A percentile compares a stretch with the other conserved stretches of the same genome.
phyloP scores from a whole-genome alignment of 352 stramenopile species.

The Pythium periplocum region DNA sequence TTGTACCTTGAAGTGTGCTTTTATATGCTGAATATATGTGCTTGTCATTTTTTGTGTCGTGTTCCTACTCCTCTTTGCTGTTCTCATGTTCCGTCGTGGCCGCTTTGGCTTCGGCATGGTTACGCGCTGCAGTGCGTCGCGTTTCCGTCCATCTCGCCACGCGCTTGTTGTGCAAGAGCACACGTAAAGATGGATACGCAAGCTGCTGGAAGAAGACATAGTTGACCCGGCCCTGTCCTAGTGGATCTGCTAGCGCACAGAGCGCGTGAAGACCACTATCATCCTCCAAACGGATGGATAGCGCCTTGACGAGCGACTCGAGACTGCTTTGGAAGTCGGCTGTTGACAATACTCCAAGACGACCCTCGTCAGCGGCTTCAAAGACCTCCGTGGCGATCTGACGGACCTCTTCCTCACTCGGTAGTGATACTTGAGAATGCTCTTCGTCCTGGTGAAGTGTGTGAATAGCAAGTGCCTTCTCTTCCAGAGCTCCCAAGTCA shows the following conservation, averaged over 20 bases:
- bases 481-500: conserved; percentile 19
- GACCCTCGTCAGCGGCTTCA: conserved; percentile 24
- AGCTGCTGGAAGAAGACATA: conserved; percentile 53
- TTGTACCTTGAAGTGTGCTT: neutral
- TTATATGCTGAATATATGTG: conserved; percentile 8
- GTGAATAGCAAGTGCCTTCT: conserved; percentile 16
- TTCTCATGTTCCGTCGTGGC: neutral
- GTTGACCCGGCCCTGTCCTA: conserved; percentile 50
- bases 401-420: conserved; percentile 19
- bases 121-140: neutral
- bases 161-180: conserved; percentile 26
- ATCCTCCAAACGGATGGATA: conserved; percentile 21
- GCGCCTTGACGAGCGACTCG: conserved; percentile 11
- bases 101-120: conserved; percentile 5
- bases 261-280: conserved; percentile 23
- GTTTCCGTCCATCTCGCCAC: neutral
- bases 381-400: conserved; percentile 29
- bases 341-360: conserved; percentile 29
- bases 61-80: neutral
- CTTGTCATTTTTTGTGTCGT: conserved; percentile 9
- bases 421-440: neutral
- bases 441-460: conserved; percentile 4
- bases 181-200: conserved; percentile 34
- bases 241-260: conserved; percentile 33
- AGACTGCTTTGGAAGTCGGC: conserved; percentile 31